Evolutionary conservation across 768 basidiomycete species (phyloP).

Genomic region (Pleurotus tuber-regium): DNA sequence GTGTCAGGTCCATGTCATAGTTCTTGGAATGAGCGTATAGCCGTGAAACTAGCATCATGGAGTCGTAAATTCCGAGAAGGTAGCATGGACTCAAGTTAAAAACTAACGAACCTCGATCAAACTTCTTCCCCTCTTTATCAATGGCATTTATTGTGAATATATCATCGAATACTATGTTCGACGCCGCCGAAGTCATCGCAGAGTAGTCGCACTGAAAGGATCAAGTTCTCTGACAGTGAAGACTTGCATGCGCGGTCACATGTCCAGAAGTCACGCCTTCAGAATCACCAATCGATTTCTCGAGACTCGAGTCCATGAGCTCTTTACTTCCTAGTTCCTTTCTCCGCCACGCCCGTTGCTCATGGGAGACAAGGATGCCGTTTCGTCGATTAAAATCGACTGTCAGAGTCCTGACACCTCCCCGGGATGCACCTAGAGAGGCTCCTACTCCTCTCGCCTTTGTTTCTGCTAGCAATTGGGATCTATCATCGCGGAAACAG

Average conservation of each 20-base stretch:
- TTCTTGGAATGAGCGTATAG: slow-evolving; percentile 88
- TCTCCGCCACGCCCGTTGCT: slow-evolving; percentile 2
- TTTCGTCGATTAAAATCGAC: slow-evolving; percentile 23
- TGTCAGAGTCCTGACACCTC: slow-evolving; percentile 35
- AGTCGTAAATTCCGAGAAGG: slow-evolving; percentile 7
- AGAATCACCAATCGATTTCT: not conserved
- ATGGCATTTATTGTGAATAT: slow-evolving; percentile 84
- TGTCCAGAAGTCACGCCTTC: slow-evolving; percentile 10
- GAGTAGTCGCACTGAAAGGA: slow-evolving; percentile 10
- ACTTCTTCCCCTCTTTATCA: slow-evolving; percentile 94
- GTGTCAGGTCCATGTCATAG: slow-evolving; percentile 87
- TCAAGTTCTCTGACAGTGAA: no score
- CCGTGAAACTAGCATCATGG: slow-evolving; percentile 73
- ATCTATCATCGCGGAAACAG: slow-evolving; percentile 31
- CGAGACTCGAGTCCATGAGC: not conserved
- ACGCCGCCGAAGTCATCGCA: slow-evolving; percentile 51
- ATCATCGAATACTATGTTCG: slow-evolving; percentile 89
- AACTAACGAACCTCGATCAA: slow-evolving; percentile 80
- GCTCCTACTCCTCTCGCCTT: slow-evolving; percentile 54
- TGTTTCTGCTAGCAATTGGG: slow-evolving; percentile 47
- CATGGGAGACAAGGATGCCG: no score
- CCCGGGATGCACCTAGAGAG: slow-evolving; percentile 40
- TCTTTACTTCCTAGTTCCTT: slow-evolving; percentile 16
- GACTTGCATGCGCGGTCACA: slow-evolving; percentile 2
- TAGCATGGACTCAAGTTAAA: not conserved